Evolutionary conservation across 345 rosid genomes (phyloP).

Genomic region (Garcia nutans): DNA sequence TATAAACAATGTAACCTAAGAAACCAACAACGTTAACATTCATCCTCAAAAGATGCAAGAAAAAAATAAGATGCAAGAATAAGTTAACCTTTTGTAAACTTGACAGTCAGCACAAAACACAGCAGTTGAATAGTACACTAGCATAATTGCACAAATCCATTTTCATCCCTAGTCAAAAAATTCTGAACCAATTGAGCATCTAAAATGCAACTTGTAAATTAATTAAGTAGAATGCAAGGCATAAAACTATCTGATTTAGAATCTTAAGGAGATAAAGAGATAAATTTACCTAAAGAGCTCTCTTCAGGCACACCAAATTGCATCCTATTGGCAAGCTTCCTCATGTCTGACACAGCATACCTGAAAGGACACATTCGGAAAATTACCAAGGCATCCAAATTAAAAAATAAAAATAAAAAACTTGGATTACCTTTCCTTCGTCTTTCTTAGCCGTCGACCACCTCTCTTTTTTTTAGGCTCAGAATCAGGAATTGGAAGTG

Average conservation of each 20-base stretch:
- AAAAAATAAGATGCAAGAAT: background rate
- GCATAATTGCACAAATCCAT: background rate
- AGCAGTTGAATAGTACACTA: background rate
- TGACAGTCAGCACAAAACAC: background rate
- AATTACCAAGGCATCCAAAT: conserved; percentile 12
- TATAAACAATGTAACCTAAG: background rate
- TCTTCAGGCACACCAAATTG: conserved; percentile 94
- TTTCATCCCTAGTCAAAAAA: background rate
- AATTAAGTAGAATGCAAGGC: background rate
- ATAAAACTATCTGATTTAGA: background rate
- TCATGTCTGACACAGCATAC: conserved; percentile 93
- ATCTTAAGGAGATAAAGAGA: background rate
- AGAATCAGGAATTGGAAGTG: conserved; percentile 99
- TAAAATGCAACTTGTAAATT: background rate
- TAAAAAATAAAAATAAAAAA: background rate
- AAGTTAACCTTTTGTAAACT: background rate
- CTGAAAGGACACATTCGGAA: conserved; percentile 35
- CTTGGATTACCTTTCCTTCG: conserved; percentile 78
- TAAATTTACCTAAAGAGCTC: conserved; percentile 74
- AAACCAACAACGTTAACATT: background rate
- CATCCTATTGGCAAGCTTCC: conserved; percentile 98
- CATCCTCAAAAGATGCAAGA: background rate
- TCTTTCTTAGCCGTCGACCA: conserved; percentile 90
- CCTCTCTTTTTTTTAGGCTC: conserved; percentile 97
- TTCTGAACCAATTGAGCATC: background rate